phyloP scores from a whole-genome alignment of 2,329 filamentous ascomycete species.

The Fusarium gaditjirri region DNA sequence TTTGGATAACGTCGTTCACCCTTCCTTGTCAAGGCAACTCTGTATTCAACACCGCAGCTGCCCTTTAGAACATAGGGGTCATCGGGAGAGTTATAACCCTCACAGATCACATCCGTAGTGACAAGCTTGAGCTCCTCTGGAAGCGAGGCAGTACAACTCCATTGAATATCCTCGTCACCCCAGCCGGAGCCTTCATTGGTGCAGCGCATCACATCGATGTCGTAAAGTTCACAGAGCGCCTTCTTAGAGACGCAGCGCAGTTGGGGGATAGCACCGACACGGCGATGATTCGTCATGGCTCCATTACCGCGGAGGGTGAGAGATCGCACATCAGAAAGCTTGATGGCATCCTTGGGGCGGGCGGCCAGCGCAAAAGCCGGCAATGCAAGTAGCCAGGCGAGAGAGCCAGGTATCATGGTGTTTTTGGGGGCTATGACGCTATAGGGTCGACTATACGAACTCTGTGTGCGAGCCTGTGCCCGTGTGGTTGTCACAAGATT shows the following conservation, averaged over 20 bases:
- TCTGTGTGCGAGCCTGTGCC: conserved; percentile 1
- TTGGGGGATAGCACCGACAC: conserved; percentile 80
- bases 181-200: conserved; percentile 86
- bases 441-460: background rate
- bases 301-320: conserved; percentile 77
- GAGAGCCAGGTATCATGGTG: conserved; percentile 45
- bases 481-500: background rate
- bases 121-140: conserved; percentile 76
- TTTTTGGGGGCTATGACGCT: conserved; percentile 8
- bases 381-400: conserved; percentile 40
- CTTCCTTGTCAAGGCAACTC: conserved; percentile 77
- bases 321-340: conserved; percentile 73
- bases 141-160: conserved; percentile 79
- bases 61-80: conserved; percentile 91
- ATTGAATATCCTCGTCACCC: conserved; percentile 83
- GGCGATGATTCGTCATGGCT: conserved; percentile 77
- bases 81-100: conserved; percentile 81
- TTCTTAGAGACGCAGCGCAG: conserved; percentile 78
- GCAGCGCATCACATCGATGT: conserved; percentile 87
- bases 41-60: conserved; percentile 92
- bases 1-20: conserved; percentile 78
- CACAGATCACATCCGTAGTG: conserved; percentile 89
- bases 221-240: conserved; percentile 74
- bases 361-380: conserved; percentile 42
- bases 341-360: conserved; percentile 62